Evolutionary conservation across 495 filamentous ascomycete genomes (phyloP).

Genomic region (Entonaema liquescens): DNA sequence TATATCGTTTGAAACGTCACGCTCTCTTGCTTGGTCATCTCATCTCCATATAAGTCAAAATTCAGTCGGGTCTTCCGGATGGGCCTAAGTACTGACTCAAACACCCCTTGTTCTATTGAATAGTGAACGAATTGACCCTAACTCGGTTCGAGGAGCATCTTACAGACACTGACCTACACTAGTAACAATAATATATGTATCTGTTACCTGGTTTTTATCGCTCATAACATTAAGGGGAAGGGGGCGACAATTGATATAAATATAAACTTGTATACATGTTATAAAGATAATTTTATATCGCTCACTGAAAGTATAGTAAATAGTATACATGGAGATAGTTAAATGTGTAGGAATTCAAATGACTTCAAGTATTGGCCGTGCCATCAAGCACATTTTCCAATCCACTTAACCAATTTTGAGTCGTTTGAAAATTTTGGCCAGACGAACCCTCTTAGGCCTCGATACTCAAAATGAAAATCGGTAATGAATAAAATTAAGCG

Average conservation of each 20-base stretch:
- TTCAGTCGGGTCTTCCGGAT: background rate
- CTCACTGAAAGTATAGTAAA: background rate
- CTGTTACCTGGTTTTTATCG: too few relatives aligned
- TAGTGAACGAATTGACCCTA: background rate
- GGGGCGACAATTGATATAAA: too few relatives aligned
- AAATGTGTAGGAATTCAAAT: background rate
- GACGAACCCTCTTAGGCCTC: background rate
- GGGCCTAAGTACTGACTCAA: background rate
- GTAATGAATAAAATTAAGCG: background rate
- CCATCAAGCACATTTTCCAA: background rate
- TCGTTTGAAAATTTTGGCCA: background rate
- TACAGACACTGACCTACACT: background rate
- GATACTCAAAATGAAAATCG: background rate
- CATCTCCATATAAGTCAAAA: background rate
- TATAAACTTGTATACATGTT: too few relatives aligned
- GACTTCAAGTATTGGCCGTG: background rate
- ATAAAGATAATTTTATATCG: too few relatives aligned
- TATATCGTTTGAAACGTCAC: constrained; percentile 1
- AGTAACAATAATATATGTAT: background rate
- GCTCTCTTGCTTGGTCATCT: constrained; percentile 8
- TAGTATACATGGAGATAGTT: background rate
- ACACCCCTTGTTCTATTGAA: background rate
- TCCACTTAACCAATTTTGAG: background rate
- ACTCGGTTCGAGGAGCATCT: background rate
- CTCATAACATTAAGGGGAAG: too few relatives aligned